Conservation (phyloP, 2,329 filamentous ascomycete species). For the Xylariomycetidae sp. region DNA sequence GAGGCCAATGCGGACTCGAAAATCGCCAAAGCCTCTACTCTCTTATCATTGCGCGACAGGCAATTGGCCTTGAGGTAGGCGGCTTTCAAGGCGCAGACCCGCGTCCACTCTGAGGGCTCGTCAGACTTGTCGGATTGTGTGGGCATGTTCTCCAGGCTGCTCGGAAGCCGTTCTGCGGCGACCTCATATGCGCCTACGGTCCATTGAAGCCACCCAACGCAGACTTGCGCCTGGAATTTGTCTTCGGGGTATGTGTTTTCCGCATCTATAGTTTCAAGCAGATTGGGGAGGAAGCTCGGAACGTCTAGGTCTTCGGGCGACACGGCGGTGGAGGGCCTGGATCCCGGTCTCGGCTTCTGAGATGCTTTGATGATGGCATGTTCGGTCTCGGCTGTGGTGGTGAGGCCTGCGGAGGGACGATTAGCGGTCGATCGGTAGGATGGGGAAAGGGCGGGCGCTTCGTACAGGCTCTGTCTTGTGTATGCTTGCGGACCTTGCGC, state of each 20-base stretch:
- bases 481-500: constrained; percentile 92
- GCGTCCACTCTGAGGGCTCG: constrained; percentile 66
- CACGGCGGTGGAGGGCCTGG: constrained; percentile 36
- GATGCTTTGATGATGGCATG: constrained; percentile 54
- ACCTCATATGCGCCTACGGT: constrained; percentile 61
- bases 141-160: constrained; percentile 51
- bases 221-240: constrained; percentile 73
- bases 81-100: constrained; percentile 73
- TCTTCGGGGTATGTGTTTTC: constrained; percentile 51
- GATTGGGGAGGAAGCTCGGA: constrained; percentile 39
- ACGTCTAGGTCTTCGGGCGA: constrained; percentile 40
- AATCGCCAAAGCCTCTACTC: constrained; percentile 55
- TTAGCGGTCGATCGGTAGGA: constrained; percentile 13
- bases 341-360: constrained; percentile 32
- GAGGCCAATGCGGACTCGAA: constrained; percentile 62
- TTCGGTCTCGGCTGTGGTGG: constrained; percentile 65
- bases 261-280: constrained; percentile 51
- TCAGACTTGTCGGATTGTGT: constrained; percentile 46
- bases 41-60: constrained; percentile 42
- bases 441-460: constrained; percentile 13
- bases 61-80: constrained; percentile 70
- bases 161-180: constrained; percentile 57
- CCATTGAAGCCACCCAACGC: constrained; percentile 82
- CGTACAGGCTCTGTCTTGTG: constrained; percentile 77
- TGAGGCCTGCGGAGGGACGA: constrained; percentile 48